A percentile compares a stretch with the other conserved stretches of the same genome.
These are phyloP conservation scores for Calonectria multiphialidica DNA, from an alignment of 2,329 filamentous ascomycete genomes.

Conservation along the genomic window DNA sequence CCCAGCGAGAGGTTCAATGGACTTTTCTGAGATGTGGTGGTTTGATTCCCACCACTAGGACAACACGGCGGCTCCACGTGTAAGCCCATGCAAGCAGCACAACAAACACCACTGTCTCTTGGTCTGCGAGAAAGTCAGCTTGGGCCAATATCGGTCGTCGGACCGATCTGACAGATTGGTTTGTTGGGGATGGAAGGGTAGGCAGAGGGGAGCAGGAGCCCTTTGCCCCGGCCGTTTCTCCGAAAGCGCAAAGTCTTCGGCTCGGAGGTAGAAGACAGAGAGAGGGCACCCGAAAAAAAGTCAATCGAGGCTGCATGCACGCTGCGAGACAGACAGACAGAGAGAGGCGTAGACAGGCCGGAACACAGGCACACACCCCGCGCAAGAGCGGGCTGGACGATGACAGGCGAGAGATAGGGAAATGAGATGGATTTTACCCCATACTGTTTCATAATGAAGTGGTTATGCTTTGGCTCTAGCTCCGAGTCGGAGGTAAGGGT, in stretches of 20 bases:
- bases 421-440: constrained; percentile 39
- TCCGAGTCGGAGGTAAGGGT: constrained; percentile 19
- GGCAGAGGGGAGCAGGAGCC: background rate
- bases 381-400: constrained; percentile 27
- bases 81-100: constrained; percentile 2
- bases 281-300: background rate
- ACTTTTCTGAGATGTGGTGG: constrained; percentile 3
- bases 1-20: background rate
- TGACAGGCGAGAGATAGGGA: constrained; percentile 44
- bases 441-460: constrained; percentile 47
- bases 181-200: background rate
- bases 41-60: constrained; percentile 19
- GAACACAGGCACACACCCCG: constrained; percentile 1
- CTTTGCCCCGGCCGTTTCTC: constrained; percentile 5
- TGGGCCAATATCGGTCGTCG: background rate
- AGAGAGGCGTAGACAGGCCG: background rate
- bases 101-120: background rate
- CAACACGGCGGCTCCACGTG: constrained; percentile 18
- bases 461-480: constrained; percentile 15
- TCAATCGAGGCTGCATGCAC: background rate
- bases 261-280: background rate
- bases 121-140: background rate
- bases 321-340: constrained; percentile 13
- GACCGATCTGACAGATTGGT: background rate
- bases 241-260: background rate